Conservation (phyloP, 2,329 filamentous ascomycete species). For the Ophiostoma novo-ulmi region DNA sequence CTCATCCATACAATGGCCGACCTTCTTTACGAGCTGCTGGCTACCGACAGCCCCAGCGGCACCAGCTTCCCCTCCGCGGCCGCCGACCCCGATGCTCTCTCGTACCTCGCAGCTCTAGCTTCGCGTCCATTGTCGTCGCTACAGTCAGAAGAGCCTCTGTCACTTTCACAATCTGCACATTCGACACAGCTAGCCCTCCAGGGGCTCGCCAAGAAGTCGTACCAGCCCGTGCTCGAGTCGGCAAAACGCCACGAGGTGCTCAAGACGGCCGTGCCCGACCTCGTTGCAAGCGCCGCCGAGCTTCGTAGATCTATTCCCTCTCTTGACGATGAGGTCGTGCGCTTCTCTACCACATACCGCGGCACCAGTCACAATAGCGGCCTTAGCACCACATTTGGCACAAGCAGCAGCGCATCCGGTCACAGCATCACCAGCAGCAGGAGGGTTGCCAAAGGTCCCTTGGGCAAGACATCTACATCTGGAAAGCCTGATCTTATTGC, state of each 20-base stretch:
- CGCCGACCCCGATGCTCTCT: constrained; percentile 51
- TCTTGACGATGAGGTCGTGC: constrained; percentile 71
- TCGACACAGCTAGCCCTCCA: constrained; percentile 79
- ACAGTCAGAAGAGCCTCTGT: constrained; percentile 68
- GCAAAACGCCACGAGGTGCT: constrained; percentile 72
- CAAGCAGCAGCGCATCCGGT: neutral
- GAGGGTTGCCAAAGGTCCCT: neutral
- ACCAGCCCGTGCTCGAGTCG: constrained; percentile 77
- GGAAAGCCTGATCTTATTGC: constrained; percentile 48
- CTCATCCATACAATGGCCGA: constrained; percentile 54
- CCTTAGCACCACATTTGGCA: constrained; percentile 31
- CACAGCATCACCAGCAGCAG: constrained; percentile 49
- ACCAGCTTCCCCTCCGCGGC: constrained; percentile 32
- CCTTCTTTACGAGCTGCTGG: constrained; percentile 67
- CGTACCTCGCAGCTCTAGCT: constrained; percentile 73
- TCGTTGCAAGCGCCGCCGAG: constrained; percentile 61
- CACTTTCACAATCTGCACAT: constrained; percentile 74
- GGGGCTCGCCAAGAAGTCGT: constrained; percentile 79
- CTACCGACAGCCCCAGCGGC: constrained; percentile 30
- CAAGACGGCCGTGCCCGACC: constrained; percentile 61
- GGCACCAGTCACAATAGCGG: constrained; percentile 38
- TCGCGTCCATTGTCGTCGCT: constrained; percentile 71
- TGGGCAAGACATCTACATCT: neutral
- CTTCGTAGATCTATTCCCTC: constrained; percentile 69
- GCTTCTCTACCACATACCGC: constrained; percentile 78